Conservation (phyloP, 2,329 filamentous ascomycete genomes). For the Penicillium psychrosexuale region DNA sequence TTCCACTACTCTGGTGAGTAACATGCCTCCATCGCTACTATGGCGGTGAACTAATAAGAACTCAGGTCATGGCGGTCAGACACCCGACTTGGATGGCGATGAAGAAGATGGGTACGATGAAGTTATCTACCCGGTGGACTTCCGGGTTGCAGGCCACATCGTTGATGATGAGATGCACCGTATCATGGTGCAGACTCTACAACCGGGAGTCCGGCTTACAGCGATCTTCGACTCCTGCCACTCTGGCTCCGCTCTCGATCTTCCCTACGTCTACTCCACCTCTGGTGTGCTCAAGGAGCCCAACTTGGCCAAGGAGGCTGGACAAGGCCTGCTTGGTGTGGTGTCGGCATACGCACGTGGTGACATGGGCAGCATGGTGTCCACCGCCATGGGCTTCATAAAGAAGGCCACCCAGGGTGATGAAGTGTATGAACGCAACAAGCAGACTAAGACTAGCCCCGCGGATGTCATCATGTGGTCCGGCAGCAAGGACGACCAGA, state of each 20-base stretch:
- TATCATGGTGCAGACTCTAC: conserved; percentile 72
- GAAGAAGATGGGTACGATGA: conserved; percentile 76
- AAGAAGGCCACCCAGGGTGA: conserved; percentile 83
- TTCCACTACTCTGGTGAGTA: conserved; percentile 89
- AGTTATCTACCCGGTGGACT: conserved; percentile 76
- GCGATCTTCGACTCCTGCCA: conserved; percentile 69
- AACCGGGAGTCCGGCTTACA: conserved; percentile 74
- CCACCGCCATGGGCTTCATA: conserved; percentile 75
- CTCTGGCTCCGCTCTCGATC: conserved; percentile 63
- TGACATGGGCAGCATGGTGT: conserved; percentile 77
- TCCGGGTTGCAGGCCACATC: conserved; percentile 66
- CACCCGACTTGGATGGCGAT: conserved; percentile 68
- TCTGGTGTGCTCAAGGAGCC: conserved; percentile 67
- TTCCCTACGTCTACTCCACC: conserved; percentile 66
- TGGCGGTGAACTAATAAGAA: conserved; percentile 9
- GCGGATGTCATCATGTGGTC: conserved; percentile 99
- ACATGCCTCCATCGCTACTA: neutral
- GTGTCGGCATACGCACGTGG: conserved; percentile 78
- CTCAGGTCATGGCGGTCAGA: conserved; percentile 71
- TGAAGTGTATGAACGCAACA: conserved; percentile 72
- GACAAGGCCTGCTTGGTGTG: conserved; percentile 62
- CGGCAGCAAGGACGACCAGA: conserved; percentile 93
- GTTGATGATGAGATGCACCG: conserved; percentile 76
- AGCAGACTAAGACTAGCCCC: conserved; percentile 85
- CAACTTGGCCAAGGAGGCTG: conserved; percentile 65